phyloP scores from a whole-genome alignment of 768 basidiomycete genomes.

The Gloeopeniophorella convolvens region DNA sequence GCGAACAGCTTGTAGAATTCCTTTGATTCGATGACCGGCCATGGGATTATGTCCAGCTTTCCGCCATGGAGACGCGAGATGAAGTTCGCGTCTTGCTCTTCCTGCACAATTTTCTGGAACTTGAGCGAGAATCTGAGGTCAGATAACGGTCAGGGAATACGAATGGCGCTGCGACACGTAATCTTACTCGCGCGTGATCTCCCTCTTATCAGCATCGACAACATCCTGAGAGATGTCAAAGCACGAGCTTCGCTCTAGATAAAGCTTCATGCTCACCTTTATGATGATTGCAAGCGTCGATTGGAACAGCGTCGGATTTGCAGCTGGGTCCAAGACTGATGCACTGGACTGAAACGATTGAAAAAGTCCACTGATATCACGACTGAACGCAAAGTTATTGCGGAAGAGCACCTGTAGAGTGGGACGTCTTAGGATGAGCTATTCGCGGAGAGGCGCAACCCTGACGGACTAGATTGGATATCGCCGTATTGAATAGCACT shows the following conservation, averaged over 20 bases:
- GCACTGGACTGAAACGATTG: conserved; percentile 54
- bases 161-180: too few relatives aligned
- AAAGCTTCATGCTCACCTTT: conserved; percentile 34
- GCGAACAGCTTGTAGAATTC: conserved; percentile 52
- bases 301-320: conserved; percentile 52
- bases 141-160: too few relatives aligned
- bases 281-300: conserved; percentile 56
- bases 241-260: not conserved
- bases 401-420: conserved; percentile 48
- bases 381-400: conserved; percentile 55
- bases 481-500: conserved; percentile 56
- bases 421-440: not conserved
- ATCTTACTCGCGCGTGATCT: conserved; percentile 50
- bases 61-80: conserved; percentile 54
- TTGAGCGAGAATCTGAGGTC: conserved; percentile 43
- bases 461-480: conserved; percentile 59
- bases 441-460: conserved; percentile 23
- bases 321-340: conserved; percentile 49
- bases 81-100: conserved; percentile 56
- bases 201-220: conserved; percentile 50
- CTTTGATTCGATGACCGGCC: conserved; percentile 57
- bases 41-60: conserved; percentile 49
- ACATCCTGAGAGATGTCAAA: conserved; percentile 44
- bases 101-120: conserved; percentile 54
- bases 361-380: conserved; percentile 54